These are phyloP conservation scores for Xylariaceae sp. DNA, from an alignment of 2,329 filamentous ascomycete species.

Conservation along the genomic window DNA sequence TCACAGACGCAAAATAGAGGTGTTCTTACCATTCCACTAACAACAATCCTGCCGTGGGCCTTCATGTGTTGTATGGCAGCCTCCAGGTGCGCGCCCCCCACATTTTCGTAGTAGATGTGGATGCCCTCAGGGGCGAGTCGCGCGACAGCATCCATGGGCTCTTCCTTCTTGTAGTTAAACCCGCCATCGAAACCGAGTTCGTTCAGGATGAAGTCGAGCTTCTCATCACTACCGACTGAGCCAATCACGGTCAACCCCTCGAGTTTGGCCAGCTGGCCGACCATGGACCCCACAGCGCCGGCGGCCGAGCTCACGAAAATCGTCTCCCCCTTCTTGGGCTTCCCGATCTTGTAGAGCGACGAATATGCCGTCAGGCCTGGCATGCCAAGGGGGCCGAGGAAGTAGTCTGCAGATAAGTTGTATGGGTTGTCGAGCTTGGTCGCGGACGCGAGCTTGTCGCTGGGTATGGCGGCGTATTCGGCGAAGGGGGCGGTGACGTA, in stretches of 20 bases:
- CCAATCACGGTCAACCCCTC: conserved; percentile 73
- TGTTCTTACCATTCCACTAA: conserved; percentile 63
- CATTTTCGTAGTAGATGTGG: conserved; percentile 81
- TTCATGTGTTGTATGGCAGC: conserved; percentile 59
- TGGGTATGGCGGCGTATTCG: conserved; percentile 53
- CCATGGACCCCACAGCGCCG: conserved; percentile 72
- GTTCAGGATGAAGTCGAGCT: conserved; percentile 67
- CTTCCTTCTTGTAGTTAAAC: conserved; percentile 81
- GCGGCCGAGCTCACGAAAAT: conserved; percentile 75
- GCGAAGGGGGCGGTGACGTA: conserved; percentile 52
- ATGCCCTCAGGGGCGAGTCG: conserved; percentile 69
- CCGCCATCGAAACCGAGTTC: conserved; percentile 69
- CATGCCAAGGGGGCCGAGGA: conserved; percentile 72
- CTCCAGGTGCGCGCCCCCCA: conserved; percentile 72
- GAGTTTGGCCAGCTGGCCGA: conserved; percentile 74
- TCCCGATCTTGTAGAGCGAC: conserved; percentile 70
- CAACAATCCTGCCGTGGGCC: conserved; percentile 63
- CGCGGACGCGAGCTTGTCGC: conserved; percentile 23
- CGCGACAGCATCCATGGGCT: conserved; percentile 59
- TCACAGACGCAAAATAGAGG: too few relatives aligned
- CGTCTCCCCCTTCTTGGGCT: conserved; percentile 73
- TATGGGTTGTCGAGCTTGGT: conserved; percentile 62
- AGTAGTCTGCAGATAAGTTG: conserved; percentile 58
- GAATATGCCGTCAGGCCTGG: conserved; percentile 74
- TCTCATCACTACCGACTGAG: conserved; percentile 72